phyloP scores from a whole-genome alignment of 352 stramenopile species.

The Halophytophthora polymorphica region DNA sequence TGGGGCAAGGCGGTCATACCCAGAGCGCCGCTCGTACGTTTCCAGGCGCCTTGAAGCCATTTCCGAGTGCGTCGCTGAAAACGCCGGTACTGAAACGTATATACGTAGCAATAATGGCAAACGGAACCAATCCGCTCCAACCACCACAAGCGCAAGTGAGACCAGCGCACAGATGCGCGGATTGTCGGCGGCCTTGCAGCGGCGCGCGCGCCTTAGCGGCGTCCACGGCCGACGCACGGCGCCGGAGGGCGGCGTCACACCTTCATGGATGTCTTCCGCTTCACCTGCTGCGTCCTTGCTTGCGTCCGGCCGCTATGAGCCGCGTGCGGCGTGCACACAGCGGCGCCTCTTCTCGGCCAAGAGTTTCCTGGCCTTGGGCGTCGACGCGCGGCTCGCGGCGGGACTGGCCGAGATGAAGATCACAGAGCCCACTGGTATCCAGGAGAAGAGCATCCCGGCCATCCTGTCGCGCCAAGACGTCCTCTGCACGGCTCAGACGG shows the following conservation, averaged over 20 bases:
- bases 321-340: too few species aligned
- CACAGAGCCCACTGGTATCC: conserved; percentile 44
- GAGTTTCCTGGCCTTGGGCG: conserved; percentile 38
- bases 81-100: too few species aligned
- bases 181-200: not conserved
- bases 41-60: too few species aligned
- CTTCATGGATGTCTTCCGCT: not conserved
- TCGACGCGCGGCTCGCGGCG: conserved; percentile 36
- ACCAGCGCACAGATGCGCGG: not conserved
- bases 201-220: not conserved
- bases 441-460: conserved; percentile 46
- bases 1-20: too few species aligned
- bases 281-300: too few species aligned
- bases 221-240: too few species aligned
- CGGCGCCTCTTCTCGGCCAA: conserved; percentile 8
- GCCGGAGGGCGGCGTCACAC: too few species aligned
- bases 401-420: conserved; percentile 53
- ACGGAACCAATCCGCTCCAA: not conserved
- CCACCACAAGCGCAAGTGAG: conserved; percentile 7
- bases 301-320: too few species aligned
- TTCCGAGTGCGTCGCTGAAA: too few species aligned
- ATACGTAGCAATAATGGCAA: not conserved
- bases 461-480: conserved; percentile 49
- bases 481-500: conserved; percentile 64
- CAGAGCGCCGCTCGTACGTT: too few species aligned